Evolutionary conservation across 2,329 filamentous ascomycete genomes (phyloP).

Genomic region (Exophiala oligosperma): DNA sequence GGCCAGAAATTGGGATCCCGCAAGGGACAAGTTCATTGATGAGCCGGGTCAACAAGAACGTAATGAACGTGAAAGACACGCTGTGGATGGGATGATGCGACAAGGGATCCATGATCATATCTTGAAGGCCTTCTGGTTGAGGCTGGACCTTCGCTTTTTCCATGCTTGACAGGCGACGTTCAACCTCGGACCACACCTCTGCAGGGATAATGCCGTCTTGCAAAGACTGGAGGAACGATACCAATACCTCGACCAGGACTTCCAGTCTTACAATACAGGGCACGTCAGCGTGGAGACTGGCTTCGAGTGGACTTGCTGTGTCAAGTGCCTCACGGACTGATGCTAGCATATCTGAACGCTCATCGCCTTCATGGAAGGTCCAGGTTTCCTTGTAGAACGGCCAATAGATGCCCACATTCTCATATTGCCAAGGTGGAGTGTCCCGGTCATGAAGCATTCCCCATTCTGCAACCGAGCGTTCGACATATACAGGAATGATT

Average conservation of each 20-base stretch:
- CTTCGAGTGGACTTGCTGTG: constrained; percentile 61
- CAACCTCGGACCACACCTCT: constrained; percentile 61
- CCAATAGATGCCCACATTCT: constrained; percentile 52
- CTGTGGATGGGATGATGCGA: constrained; percentile 73
- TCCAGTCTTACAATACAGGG: constrained; percentile 71
- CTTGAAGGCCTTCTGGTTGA: constrained; percentile 57
- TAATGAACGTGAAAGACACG: constrained; percentile 85
- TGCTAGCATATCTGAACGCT: constrained; percentile 46
- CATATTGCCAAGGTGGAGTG: constrained; percentile 55
- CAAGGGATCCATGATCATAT: constrained; percentile 71
- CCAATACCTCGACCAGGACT: constrained; percentile 67
- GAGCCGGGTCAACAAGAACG: constrained; percentile 68
- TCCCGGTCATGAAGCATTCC: constrained; percentile 54
- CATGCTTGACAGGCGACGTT: constrained; percentile 7
- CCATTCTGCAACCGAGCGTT: constrained; percentile 63
- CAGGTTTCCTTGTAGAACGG: constrained; percentile 58
- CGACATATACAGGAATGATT: constrained; percentile 63
- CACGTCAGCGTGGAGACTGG: constrained; percentile 63
- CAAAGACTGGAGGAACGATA: constrained; percentile 73
- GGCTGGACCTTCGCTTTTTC: constrained; percentile 48
- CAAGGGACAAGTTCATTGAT: constrained; percentile 49
- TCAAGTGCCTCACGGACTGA: constrained; percentile 68
- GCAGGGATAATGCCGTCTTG: constrained; percentile 76
- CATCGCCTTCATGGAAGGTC: constrained; percentile 41
- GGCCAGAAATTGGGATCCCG: constrained; percentile 5